Percentiles rank a stretch among this genome's conserved stretches.
Conservation (phyloP, 2,329 filamentous ascomycete genomes). For the Hypomyces perniciosus region DNA sequence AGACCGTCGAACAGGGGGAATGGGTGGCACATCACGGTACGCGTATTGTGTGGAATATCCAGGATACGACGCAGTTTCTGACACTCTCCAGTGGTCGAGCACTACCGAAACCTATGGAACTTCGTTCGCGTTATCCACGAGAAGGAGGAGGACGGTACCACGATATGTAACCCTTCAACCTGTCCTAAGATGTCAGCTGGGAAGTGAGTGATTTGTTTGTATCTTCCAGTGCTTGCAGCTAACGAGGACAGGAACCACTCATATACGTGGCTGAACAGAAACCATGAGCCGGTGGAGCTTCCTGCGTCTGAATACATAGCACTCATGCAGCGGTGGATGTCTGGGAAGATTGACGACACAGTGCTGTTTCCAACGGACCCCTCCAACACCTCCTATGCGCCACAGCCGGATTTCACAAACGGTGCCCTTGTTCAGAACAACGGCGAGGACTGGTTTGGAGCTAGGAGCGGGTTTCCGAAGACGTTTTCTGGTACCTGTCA, state of each 20-base stretch:
- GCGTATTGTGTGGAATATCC: background rate
- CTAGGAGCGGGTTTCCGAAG: conserved; percentile 78
- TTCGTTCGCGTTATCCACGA: conserved; percentile 87
- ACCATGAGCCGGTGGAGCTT: conserved; percentile 73
- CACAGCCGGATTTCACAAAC: conserved; percentile 48
- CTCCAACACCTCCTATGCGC: conserved; percentile 54
- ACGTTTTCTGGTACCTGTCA: conserved; percentile 81
- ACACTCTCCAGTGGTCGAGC: conserved; percentile 67
- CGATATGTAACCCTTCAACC: conserved; percentile 76
- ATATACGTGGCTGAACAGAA: conserved; percentile 69
- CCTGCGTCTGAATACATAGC: conserved; percentile 86
- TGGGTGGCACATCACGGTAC: conserved; percentile 93
- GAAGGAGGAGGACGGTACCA: conserved; percentile 68
- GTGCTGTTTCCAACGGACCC: conserved; percentile 80
- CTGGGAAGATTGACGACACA: conserved; percentile 80
- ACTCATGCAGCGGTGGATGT: conserved; percentile 90
- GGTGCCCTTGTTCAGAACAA: conserved; percentile 49
- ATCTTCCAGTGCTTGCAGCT: background rate
- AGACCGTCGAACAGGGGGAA: conserved; percentile 89
- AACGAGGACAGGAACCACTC: conserved; percentile 58
- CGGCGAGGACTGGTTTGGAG: conserved; percentile 71
- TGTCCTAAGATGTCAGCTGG: conserved; percentile 94
- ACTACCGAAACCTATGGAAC: conserved; percentile 82
- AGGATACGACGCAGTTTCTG: conserved; percentile 1
- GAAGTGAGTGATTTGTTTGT: conserved; percentile 53